phyloP scores from a whole-genome alignment of 2,329 filamentous ascomycete genomes.

The Colletotrichum lentis region DNA sequence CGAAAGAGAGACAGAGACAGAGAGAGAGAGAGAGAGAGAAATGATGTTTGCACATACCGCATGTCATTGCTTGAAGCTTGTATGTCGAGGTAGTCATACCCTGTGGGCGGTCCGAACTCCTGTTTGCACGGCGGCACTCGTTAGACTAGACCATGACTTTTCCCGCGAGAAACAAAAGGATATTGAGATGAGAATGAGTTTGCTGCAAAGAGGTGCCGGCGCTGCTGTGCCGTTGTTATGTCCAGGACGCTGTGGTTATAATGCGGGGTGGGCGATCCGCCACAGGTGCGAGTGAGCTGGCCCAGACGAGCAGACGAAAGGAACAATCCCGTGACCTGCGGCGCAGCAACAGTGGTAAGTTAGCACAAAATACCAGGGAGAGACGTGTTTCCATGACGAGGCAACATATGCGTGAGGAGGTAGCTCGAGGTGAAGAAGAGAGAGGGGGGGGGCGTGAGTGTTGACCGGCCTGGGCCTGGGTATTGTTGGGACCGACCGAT shows the following conservation, averaged over 20 bases:
- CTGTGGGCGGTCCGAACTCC: constrained; percentile 65
- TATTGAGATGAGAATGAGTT: constrained; percentile 15
- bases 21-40: constrained; percentile 14
- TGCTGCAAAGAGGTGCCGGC: constrained; percentile 24
- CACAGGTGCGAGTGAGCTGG: constrained; percentile 21
- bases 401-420: constrained; percentile 15
- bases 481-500: constrained; percentile 35
- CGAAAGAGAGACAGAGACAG: background rate
- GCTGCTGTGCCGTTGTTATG: constrained; percentile 33
- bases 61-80: constrained; percentile 60
- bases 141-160: constrained; percentile 43
- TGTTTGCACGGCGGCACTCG: constrained; percentile 48
- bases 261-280: constrained; percentile 6
- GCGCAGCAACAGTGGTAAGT: constrained; percentile 15
- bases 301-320: constrained; percentile 19
- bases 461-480: constrained; percentile 31
- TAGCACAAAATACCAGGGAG: constrained; percentile 20
- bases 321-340: constrained; percentile 16
- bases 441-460: constrained; percentile 11
- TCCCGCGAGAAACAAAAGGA: constrained; percentile 5
- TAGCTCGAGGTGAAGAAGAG: background rate
- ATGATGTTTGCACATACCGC: constrained; percentile 56
- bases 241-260: constrained; percentile 11
- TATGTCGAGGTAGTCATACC: constrained; percentile 64
- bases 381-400: constrained; percentile 24